Evolutionary conservation across 495 filamentous ascomycete species (phyloP).

Genomic region (Parachaetomium inaequale): DNA sequence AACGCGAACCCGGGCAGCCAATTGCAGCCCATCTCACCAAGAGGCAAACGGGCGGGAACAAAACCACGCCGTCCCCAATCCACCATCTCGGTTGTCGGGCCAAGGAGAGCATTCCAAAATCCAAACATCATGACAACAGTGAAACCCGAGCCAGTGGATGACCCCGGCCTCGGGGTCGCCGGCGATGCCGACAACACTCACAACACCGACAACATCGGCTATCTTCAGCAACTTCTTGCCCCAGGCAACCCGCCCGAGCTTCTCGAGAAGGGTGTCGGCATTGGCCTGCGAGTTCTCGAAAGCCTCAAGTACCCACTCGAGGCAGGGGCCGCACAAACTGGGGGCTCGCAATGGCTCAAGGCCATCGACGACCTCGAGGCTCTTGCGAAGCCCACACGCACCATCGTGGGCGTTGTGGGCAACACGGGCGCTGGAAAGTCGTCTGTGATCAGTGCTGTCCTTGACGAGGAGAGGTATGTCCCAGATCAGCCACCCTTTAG

Average conservation of each 20-base stretch:
- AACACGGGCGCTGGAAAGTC: slow-evolving; percentile 59
- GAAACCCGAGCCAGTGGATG: slow-evolving; percentile 14
- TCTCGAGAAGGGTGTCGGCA: slow-evolving; percentile 33
- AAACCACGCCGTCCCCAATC: not conserved
- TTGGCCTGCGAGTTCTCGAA: slow-evolving; percentile 28
- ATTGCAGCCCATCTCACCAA: not conserved
- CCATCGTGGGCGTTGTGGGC: slow-evolving; percentile 57
- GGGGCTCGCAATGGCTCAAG: slow-evolving; percentile 39
- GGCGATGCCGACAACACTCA: not conserved
- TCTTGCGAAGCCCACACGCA: slow-evolving; percentile 31
- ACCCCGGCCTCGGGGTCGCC: not conserved
- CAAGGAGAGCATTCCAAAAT: not conserved
- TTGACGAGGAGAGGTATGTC: slow-evolving; percentile 50
- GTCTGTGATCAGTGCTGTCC: slow-evolving; percentile 56
- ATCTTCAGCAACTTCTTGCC: slow-evolving; percentile 25
- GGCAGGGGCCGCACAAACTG: slow-evolving; percentile 1
- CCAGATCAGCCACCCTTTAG: not conserved
- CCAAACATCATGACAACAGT: slow-evolving; percentile 3
- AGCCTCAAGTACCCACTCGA: slow-evolving; percentile 23
- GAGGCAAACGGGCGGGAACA: not conserved
- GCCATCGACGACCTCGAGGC: slow-evolving; percentile 36
- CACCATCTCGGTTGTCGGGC: not conserved
- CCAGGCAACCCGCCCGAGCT: slow-evolving; percentile 14
- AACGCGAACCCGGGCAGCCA: no score
- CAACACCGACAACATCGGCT: not conserved